These are phyloP conservation scores for Amylocarpus encephaloides DNA, from an alignment of 2,329 filamentous ascomycete species.

Conservation along the genomic window DNA sequence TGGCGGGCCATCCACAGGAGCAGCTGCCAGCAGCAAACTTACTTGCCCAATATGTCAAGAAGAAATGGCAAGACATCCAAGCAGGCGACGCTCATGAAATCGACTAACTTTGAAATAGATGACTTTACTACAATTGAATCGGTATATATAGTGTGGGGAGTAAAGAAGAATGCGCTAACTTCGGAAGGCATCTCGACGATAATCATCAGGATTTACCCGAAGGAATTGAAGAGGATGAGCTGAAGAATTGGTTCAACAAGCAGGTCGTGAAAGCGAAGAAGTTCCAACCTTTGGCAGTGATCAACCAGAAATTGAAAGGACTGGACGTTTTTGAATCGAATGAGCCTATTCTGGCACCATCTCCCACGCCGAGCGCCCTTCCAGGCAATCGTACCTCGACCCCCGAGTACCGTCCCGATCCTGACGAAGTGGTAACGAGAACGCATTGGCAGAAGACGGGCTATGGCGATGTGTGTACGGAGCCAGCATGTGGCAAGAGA, in stretches of 20 bases:
- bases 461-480: conserved; percentile 73
- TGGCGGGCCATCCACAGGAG: conserved; percentile 43
- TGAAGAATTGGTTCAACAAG: conserved; percentile 72
- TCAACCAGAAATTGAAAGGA: conserved; percentile 71
- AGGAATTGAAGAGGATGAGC: conserved; percentile 62
- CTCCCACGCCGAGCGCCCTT: conserved; percentile 29
- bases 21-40: conserved; percentile 58
- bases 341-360: conserved; percentile 42
- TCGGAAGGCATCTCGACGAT: conserved; percentile 62
- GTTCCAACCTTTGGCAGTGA: conserved; percentile 66
- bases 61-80: conserved; percentile 67
- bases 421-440: conserved; percentile 83
- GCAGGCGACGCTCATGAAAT: not conserved
- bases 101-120: conserved; percentile 48
- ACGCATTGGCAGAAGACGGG: conserved; percentile 81
- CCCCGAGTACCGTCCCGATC: conserved; percentile 46
- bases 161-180: conserved; percentile 28
- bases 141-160: conserved; percentile 38
- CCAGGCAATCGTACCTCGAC: conserved; percentile 32
- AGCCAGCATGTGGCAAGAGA: conserved; percentile 76
- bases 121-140: conserved; percentile 86
- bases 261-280: conserved; percentile 71
- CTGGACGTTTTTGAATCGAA: conserved; percentile 72
- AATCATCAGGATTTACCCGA: conserved; percentile 66
- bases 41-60: conserved; percentile 97